Conservation (phyloP, 2,329 filamentous ascomycete genomes). For the Eurotiales sp. region DNA sequence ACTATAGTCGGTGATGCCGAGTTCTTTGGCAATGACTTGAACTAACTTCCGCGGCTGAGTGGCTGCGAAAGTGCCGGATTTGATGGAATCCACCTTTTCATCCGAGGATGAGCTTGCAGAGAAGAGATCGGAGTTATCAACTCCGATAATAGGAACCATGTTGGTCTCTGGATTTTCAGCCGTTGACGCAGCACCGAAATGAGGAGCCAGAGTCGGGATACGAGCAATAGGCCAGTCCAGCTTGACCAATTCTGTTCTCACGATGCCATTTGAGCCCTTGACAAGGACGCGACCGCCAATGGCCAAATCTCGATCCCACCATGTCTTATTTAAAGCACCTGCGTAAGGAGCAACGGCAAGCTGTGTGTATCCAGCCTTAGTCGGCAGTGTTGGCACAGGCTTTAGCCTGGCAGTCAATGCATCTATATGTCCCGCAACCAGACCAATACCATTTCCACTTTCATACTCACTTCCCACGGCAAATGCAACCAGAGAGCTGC, state of each 20-base stretch:
- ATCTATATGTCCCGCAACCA: slow-evolving; percentile 90
- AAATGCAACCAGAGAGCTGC: slow-evolving; percentile 81
- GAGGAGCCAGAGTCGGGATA: slow-evolving; percentile 86
- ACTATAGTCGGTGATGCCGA: slow-evolving; percentile 68
- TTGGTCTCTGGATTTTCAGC: slow-evolving; percentile 85
- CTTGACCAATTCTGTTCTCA: slow-evolving; percentile 77
- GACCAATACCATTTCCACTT: slow-evolving; percentile 79
- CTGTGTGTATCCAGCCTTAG: slow-evolving; percentile 79
- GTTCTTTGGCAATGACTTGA: slow-evolving; percentile 71
- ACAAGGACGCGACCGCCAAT: slow-evolving; percentile 88
- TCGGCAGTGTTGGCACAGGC: slow-evolving; percentile 81
- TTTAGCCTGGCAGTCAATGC: slow-evolving; percentile 87
- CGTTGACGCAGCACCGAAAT: slow-evolving; percentile 71
- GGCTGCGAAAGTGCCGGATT: slow-evolving; percentile 66
- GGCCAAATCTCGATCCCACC: slow-evolving; percentile 95
- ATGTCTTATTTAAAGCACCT: slow-evolving; percentile 79
- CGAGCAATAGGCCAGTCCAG: slow-evolving; percentile 91
- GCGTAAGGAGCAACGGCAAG: slow-evolving; percentile 91
- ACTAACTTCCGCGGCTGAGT: slow-evolving; percentile 85
- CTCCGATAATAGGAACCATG: slow-evolving; percentile 87
- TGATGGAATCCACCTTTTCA: slow-evolving; percentile 38
- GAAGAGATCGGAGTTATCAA: slow-evolving; percentile 66
- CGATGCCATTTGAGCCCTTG: slow-evolving; percentile 71
- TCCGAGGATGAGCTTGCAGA: slow-evolving; percentile 17
- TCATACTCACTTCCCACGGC: slow-evolving; percentile 74